A percentile compares a stretch with the other conserved stretches of the same genome.
Evolutionary conservation across 177 flowering plant species (phyloP).

Genomic region (Vitis hybrid): DNA sequence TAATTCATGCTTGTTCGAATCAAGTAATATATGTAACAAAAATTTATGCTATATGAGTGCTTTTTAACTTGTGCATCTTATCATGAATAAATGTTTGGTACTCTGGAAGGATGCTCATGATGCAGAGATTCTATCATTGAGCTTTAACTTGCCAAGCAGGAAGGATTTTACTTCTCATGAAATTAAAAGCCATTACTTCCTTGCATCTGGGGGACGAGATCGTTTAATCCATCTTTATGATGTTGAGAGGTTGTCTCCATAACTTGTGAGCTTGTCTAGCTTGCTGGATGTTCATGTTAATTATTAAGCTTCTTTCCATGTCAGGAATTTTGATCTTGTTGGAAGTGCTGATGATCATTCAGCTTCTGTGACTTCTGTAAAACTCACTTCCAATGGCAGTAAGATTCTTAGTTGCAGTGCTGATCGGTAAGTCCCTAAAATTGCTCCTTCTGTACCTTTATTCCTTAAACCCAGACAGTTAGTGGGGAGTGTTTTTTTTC

Average conservation of each 20-base stretch:
- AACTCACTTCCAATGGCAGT: slow-evolving; percentile 39
- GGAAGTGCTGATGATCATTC: slow-evolving; percentile 67
- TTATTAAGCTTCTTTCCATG: slow-evolving; percentile 14
- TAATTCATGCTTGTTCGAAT: neutral
- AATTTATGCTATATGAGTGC: neutral
- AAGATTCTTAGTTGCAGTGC: slow-evolving; percentile 70
- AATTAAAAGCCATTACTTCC: slow-evolving; percentile 32
- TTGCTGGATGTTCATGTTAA: slow-evolving; percentile 5
- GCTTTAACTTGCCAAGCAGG: slow-evolving; percentile 41
- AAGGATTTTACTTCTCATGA: slow-evolving; percentile 19
- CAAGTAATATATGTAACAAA: neutral
- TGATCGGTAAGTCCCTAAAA: slow-evolving; percentile 41
- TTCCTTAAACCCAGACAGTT: neutral
- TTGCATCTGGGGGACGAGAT: slow-evolving; percentile 74
- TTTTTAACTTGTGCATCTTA: neutral
- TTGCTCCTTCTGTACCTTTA: neutral
- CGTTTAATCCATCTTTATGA: slow-evolving; percentile 61
- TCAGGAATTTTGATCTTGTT: slow-evolving; percentile 65
- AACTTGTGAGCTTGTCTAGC: slow-evolving; percentile 3
- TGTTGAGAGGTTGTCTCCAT: slow-evolving; percentile 43
- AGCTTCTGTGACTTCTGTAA: slow-evolving; percentile 66
- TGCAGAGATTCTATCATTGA: slow-evolving; percentile 65
- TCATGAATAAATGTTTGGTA: neutral
- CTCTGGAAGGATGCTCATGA: slow-evolving; percentile 61
- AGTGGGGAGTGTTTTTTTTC: neutral